Percentiles rank a stretch among this genome's conserved stretches.
These are phyloP conservation scores for sweet orange (Citrus sinensis) DNA, from an alignment of 345 rosid species.

Conservation along the genomic window DNA sequence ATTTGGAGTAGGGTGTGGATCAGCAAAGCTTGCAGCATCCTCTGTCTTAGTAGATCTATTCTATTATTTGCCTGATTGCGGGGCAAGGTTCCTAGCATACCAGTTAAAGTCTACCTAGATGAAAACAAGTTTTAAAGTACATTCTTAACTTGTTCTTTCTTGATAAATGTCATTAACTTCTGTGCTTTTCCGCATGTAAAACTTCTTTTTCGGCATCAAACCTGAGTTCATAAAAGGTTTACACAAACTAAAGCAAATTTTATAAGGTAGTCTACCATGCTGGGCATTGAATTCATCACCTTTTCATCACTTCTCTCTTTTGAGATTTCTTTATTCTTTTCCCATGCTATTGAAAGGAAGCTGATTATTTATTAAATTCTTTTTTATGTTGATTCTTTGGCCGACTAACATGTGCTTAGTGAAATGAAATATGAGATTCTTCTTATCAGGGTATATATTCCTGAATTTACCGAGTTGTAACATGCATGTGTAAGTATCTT, in stretches of 20 bases:
- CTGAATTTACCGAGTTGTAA: not conserved
- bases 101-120: constrained; percentile 2
- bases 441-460: not conserved
- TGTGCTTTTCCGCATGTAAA: constrained; percentile 11
- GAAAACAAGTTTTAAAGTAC: constrained; percentile 12
- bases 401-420: not conserved
- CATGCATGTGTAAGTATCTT: not conserved
- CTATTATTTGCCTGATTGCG: constrained; percentile 13
- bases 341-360: not conserved
- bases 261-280: not conserved
- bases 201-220: constrained; percentile 4
- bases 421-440: not conserved
- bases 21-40: constrained; percentile 14
- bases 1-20: constrained; percentile 10
- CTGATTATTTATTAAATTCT: not conserved
- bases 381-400: not conserved
- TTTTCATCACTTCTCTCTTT: not conserved
- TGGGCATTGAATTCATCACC: constrained; percentile 1
- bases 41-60: constrained; percentile 3
- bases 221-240: constrained; percentile 5
- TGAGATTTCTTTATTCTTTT: not conserved
- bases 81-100: not conserved
- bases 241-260: constrained; percentile 1
- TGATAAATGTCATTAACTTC: constrained; percentile 14
- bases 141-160: constrained; percentile 23